Percentiles rank a stretch among this genome's conserved stretches.
phyloP scores from a whole-genome alignment of 176 grass and related monocot species.

The Tillandsia fasciculata region DNA sequence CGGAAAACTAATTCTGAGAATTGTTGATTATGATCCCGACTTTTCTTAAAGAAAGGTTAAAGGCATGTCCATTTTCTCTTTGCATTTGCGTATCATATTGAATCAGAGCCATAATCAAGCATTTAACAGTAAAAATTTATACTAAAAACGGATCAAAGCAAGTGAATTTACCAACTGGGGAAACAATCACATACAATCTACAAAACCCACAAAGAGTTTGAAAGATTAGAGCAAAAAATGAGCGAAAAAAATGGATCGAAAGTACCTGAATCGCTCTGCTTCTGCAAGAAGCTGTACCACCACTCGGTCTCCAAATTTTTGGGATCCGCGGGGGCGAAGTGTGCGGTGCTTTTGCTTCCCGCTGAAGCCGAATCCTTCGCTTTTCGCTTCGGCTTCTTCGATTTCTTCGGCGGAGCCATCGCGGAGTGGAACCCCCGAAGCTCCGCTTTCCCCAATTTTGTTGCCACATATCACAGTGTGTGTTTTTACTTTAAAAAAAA shows the following conservation, averaged over 20 bases:
- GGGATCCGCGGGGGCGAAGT: conserved; percentile 40
- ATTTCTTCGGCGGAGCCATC: conserved; percentile 63
- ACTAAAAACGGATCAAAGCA: not conserved
- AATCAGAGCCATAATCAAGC: no score
- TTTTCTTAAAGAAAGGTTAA: no score
- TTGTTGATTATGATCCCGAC: no score
- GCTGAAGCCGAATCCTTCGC: conserved; percentile 43
- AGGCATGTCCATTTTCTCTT: no score
- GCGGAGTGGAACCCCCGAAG: not conserved
- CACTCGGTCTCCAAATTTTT: conserved; percentile 73
- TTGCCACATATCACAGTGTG: no score
- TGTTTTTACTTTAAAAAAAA: no score
- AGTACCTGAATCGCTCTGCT: conserved; percentile 40
- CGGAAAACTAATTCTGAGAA: no score
- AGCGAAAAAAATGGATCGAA: not conserved
- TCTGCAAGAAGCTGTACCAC: conserved; percentile 82
- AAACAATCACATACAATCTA: not conserved
- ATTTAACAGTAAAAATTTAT: no score
- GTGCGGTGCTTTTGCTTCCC: conserved; percentile 23
- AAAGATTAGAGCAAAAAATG: not conserved
- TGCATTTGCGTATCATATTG: no score
- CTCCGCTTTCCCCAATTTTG: not conserved
- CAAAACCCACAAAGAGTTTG: not conserved
- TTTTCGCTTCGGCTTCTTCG: conserved; percentile 71
- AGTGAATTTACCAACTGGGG: not conserved